A percentile compares a stretch with the other conserved stretches of the same genome.
Conservation (phyloP, 305 asterid genomes). For the Rubia occidens region DNA sequence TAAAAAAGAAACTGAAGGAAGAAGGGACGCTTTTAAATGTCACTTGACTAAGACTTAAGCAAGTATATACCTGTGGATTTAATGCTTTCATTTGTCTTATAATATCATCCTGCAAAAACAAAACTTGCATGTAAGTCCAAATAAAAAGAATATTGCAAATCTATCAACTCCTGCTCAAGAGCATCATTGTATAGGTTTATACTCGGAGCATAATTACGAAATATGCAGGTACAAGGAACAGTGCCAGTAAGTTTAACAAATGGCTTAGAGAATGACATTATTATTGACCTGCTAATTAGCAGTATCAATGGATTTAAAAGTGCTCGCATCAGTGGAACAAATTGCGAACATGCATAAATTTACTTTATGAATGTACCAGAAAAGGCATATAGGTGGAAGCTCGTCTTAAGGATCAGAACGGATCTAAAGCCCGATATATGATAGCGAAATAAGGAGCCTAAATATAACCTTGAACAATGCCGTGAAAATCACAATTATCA, state of each 20-base stretch:
- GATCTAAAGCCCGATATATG: not conserved
- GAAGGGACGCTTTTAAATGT: not conserved
- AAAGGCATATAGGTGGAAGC: not conserved
- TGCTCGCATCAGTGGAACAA: not conserved
- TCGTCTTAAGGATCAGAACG: not conserved
- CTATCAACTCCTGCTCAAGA: not conserved
- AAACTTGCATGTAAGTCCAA: constrained; percentile 10
- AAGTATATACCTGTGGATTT: constrained; percentile 75
- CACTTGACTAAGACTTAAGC: not conserved
- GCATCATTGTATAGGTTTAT: not conserved
- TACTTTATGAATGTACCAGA: not conserved
- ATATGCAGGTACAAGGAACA: not conserved
- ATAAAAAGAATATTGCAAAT: constrained; percentile 1
- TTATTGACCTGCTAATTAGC: not conserved
- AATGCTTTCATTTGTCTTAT: constrained; percentile 52
- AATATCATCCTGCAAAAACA: constrained; percentile 52
- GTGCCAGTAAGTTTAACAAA: not conserved
- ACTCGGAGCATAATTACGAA: too few relatives aligned
- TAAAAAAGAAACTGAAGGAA: constrained; percentile 7
- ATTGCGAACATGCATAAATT: not conserved
- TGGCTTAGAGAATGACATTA: not conserved
- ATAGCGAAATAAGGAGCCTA: not conserved
- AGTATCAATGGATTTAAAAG: not conserved
- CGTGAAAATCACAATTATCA: not conserved
- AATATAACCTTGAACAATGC: not conserved